Conservation (phyloP, 2,329 filamentous ascomycete species). For the Ophiostoma sp. region DNA sequence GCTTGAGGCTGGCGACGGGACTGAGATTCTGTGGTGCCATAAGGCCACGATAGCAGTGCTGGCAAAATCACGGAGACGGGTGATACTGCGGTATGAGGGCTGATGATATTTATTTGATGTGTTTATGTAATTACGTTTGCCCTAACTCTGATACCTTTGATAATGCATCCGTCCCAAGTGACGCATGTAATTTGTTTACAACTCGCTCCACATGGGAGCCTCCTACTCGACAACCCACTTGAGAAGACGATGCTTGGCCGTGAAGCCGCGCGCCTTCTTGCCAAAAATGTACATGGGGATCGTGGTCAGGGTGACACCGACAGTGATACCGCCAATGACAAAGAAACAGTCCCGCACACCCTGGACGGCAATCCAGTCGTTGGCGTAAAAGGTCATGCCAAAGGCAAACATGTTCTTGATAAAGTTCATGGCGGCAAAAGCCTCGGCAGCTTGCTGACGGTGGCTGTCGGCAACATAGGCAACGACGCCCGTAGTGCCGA, state of each 20-base stretch:
- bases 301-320: conserved; percentile 36
- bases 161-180: no score
- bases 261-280: conserved; percentile 30
- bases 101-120: no score
- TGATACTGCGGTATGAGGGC: no score
- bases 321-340: conserved; percentile 41
- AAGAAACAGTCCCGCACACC: conserved; percentile 42
- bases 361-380: conserved; percentile 42
- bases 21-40: neutral
- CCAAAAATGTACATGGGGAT: conserved; percentile 37
- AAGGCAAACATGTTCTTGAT: conserved; percentile 44
- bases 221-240: conserved; percentile 24
- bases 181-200: no score
- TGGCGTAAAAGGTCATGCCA: conserved; percentile 43
- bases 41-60: neutral
- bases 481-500: conserved; percentile 41
- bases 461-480: conserved; percentile 44
- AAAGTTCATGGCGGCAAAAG: conserved; percentile 43
- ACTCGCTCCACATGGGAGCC: no score
- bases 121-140: no score
- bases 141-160: no score
- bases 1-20: neutral
- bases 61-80: no score
- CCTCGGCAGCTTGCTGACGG: conserved; percentile 41
- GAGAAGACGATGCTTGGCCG: conserved; percentile 24